These are phyloP conservation scores for Didymosphaeria variabile DNA, from an alignment of 2,329 filamentous ascomycete species.

Conservation along the genomic window DNA sequence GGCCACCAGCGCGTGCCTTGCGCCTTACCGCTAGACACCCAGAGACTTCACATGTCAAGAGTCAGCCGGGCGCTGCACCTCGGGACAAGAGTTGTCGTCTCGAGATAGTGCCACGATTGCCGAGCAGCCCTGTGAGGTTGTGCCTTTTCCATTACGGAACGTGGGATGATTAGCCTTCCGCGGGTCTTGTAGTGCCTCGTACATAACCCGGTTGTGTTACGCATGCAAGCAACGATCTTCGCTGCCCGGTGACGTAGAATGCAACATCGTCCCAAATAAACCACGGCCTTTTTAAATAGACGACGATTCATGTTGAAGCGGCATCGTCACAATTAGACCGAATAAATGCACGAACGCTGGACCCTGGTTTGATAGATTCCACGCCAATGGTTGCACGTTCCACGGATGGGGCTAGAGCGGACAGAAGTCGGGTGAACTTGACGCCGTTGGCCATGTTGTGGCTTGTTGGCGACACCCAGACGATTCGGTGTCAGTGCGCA, in stretches of 20 bases:
- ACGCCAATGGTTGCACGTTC: constrained; percentile 5
- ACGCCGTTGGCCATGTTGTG: constrained; percentile 9
- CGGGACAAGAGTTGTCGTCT: constrained; percentile 12
- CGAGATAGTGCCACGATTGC: constrained; percentile 14
- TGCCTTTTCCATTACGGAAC: neutral
- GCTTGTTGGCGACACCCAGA: neutral
- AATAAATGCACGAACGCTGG: neutral
- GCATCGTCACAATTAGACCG: neutral
- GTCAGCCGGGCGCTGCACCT: constrained; percentile 1
- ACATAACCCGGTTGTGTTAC: neutral
- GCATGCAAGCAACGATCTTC: neutral
- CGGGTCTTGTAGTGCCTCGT: neutral
- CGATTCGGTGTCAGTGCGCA: neutral
- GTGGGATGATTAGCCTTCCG: neutral
- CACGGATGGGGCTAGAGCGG: constrained; percentile 2
- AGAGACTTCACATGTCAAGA: constrained; percentile 10
- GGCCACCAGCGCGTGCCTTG: neutral
- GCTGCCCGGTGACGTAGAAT: neutral
- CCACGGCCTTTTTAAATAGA: neutral
- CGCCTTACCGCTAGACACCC: constrained; percentile 3
- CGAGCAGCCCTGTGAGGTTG: constrained; percentile 10
- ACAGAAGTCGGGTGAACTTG: constrained; percentile 1
- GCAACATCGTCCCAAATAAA: neutral
- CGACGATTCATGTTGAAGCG: neutral
- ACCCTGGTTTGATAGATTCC: constrained; percentile 1